Evolutionary conservation across 2,329 filamentous ascomycete genomes (phyloP), one percentile per base, ranked within the genome.

Genomic region (Allantophomopsis cytisporea): DNA sequence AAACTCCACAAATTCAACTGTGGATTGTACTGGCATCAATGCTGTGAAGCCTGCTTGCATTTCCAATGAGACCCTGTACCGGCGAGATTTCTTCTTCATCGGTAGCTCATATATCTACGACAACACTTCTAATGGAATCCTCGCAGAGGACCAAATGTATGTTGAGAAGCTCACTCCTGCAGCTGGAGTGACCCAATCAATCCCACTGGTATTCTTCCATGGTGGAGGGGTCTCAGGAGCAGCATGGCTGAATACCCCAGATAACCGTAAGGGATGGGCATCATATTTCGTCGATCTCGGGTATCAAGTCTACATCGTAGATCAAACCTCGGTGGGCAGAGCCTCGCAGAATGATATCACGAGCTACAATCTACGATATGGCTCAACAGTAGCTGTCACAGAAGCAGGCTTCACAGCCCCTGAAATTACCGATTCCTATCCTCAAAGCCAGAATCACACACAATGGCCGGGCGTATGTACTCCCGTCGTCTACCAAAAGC

Each of bases 101-200:
- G 50, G 53, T n/a, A 49, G 51, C 11, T 32, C 43, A 7, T 54
- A 52, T 37, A 20, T 45, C 14, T 42, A 45, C 11, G 38, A 32
- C 8, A 30, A 28, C 3, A 16, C 20, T 10, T 43, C 43, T 2
- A 33, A 39, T 31, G 35, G 36, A 5, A 5, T 50, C 0, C 46
- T 47, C 21, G 12, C 40, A 7, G 23, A 28, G 23, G 43, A 61
- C 38, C 69, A 73, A 54, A 68, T 73, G 59, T 73, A 73, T 45
- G 66, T 72, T 20, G 70, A 73, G 54, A 59, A 58, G 40, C 56
- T 71, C 13, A 46, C 48, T 5, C 64, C 66, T n/a, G n/a, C 4
- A 13, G 16, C 23, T 3, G 23, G 21, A 13, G 17, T 30, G 5
- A 39, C 36, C 17, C 43, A 49, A 7, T 38, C 39, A 16, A 50